Conservation (phyloP, 2,329 filamentous ascomycete species). For the Fusarium piperis region DNA sequence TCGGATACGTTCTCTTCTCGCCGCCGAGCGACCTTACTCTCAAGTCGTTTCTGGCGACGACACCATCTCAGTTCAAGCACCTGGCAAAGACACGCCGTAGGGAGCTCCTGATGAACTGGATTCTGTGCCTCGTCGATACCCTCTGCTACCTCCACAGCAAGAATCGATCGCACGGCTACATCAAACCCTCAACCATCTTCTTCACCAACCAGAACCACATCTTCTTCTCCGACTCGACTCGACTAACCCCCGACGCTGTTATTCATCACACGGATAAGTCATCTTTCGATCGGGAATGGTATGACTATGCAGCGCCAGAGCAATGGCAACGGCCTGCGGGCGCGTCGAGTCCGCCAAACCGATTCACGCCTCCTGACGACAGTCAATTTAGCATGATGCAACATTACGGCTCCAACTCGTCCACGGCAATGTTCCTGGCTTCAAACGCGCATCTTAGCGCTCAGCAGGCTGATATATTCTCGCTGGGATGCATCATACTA, state of each 20-base stretch:
- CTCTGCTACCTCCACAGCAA: slow-evolving; percentile 73
- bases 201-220: slow-evolving; percentile 73
- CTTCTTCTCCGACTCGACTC: slow-evolving; percentile 71
- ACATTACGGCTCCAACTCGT: slow-evolving; percentile 37
- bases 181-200: slow-evolving; percentile 76
- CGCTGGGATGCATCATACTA: slow-evolving; percentile 76
- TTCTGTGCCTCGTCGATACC: slow-evolving; percentile 76
- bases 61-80: slow-evolving; percentile 69
- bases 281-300: slow-evolving; percentile 72
- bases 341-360: slow-evolving; percentile 48
- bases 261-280: slow-evolving; percentile 55
- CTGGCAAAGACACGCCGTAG: slow-evolving; percentile 69
- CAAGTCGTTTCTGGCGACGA: slow-evolving; percentile 72
- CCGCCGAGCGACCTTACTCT: slow-evolving; percentile 74
- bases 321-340: slow-evolving; percentile 59
- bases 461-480: slow-evolving; percentile 76
- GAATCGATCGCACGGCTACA: slow-evolving; percentile 72
- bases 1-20: slow-evolving; percentile 72
- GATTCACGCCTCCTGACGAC: slow-evolving; percentile 49
- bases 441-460: slow-evolving; percentile 59
- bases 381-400: slow-evolving; percentile 50
- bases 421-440: slow-evolving; percentile 48
- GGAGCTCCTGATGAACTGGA: slow-evolving; percentile 74
- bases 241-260: slow-evolving; percentile 55
- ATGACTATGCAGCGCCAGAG: slow-evolving; percentile 80